These are phyloP conservation scores for Fusarium pilosicola DNA, from an alignment of 2,329 filamentous ascomycete species.

Conservation along the genomic window DNA sequence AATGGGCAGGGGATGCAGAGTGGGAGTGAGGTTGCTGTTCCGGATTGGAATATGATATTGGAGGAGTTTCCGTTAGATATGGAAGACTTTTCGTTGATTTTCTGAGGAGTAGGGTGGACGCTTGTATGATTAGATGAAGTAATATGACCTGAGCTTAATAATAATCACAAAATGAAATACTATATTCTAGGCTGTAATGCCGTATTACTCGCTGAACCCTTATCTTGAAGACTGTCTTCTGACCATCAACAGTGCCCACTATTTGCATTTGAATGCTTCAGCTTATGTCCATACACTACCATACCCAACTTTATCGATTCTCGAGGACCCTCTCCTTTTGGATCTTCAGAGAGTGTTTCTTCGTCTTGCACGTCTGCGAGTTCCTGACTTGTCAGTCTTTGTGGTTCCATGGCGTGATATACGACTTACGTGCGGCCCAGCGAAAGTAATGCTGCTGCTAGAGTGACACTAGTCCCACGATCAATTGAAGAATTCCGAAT, in stretches of 20 bases:
- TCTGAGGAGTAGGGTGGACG: neutral
- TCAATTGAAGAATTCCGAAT: neutral
- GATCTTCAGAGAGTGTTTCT: neutral
- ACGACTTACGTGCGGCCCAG: neutral
- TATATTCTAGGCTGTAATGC: too few relatives aligned
- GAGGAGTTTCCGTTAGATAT: constrained; percentile 45
- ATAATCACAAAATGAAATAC: neutral
- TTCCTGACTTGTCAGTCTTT: neutral
- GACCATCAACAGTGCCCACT: neutral
- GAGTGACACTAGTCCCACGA: neutral
- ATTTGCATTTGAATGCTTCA: neutral
- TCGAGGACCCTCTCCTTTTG: accelerated
- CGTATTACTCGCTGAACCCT: accelerated
- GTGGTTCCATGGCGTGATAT: accelerated
- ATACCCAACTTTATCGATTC: accelerated
- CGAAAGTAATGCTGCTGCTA: constrained; percentile 11
- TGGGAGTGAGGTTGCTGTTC: constrained; percentile 21
- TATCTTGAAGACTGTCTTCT: neutral
- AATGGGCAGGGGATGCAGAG: neutral
- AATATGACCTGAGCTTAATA: neutral
- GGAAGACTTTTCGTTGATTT: constrained; percentile 36
- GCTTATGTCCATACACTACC: too few relatives aligned
- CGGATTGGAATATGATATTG: constrained; percentile 45
- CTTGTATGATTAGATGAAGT: neutral
- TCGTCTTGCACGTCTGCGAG: neutral